Evolutionary conservation across 345 rosid species (phyloP), one percentile per base, ranked within the genome.

Genomic region (Odontarrhena argentea): DNA sequence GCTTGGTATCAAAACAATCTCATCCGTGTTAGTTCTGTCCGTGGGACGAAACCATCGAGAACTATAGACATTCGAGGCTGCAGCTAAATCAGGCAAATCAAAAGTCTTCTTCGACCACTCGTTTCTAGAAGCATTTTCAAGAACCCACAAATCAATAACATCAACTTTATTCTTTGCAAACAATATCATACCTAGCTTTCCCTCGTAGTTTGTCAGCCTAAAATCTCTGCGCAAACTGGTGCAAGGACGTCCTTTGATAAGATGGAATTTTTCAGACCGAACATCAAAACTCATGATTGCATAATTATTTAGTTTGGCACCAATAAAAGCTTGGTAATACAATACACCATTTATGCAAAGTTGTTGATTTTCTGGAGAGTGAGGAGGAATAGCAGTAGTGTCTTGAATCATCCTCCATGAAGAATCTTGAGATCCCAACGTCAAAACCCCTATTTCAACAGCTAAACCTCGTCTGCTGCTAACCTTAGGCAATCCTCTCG

Each of bases 261-360:
- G 38, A 24, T n/a, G 4, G 37, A 49, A 9, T 8, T 49, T 63
- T 49, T 63, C 47, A 4, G 69, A 65, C 12, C 42, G 52, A 65
- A 65, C 51, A 52, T 65, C 60, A 26, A 65, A 52, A 28, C 32
- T 65, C 42, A 65, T 35, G 53, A 66, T 34, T 9, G 36, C 35
- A 6, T 4, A 22, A 9, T 66, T 52, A 34, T 67, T 35, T 3
- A 55, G 3, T 6, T 67, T 34, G 9, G 36, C 32, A 26, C 63
- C 63, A n/a, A 1, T 43, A 3, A 18, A 65, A 43, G 61, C 44
- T 15, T 0, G 22, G 3, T 65, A 30, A 14, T 53, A 65, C 34
- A 53, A 42, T 11, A 53, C 7, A 30, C 61, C 52, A 6, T 24
- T 32, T 8, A 53, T 7, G 30, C 60, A 54, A 4, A 54, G 35